Conservation (phyloP, 192 early-diverging fungal genomes). For the Coemansia sp. region DNA sequence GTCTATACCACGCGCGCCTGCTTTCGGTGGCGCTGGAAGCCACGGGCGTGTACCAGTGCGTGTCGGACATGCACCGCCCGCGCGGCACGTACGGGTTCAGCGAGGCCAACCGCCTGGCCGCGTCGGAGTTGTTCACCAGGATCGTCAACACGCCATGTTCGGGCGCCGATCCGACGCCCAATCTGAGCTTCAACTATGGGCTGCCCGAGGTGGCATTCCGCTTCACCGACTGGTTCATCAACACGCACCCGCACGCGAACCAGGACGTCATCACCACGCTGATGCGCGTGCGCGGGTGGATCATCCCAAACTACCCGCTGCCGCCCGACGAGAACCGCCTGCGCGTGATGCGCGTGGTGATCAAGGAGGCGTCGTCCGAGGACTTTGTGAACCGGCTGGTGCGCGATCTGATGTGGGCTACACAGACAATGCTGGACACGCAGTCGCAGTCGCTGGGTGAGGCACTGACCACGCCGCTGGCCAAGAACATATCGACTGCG, state of each 20-base stretch:
- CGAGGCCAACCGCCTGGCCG: conserved; percentile 20
- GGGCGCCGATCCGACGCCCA: conserved; percentile 23
- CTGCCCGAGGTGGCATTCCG: conserved; percentile 65
- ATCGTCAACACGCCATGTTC: background rate
- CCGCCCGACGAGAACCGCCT: conserved; percentile 48
- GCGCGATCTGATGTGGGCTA: conserved; percentile 54
- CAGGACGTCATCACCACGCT: conserved; percentile 59
- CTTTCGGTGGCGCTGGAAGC: conserved; percentile 54
- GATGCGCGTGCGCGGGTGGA: conserved; percentile 68
- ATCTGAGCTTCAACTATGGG: conserved; percentile 46
- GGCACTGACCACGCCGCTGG: conserved; percentile 27
- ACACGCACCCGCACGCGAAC: conserved; percentile 51
- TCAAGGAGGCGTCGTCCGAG: conserved; percentile 56
- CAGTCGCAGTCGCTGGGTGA: conserved; percentile 29
- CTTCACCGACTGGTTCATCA: conserved; percentile 55
- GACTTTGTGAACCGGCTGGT: conserved; percentile 54
- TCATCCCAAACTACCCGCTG: conserved; percentile 73
- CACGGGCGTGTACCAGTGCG: conserved; percentile 59
- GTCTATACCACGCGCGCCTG: conserved; percentile 56
- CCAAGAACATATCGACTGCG: conserved; percentile 19
- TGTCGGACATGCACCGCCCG: conserved; percentile 61
- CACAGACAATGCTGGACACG: conserved; percentile 47
- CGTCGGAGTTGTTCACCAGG: conserved; percentile 21
- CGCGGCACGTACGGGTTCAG: conserved; percentile 46
- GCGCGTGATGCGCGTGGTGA: conserved; percentile 64